Percentiles rank a stretch among this genome's conserved stretches.
These are phyloP conservation scores for Colletotrichum ledebouriae DNA, from an alignment of 2,329 filamentous ascomycete genomes.

Conservation along the genomic window DNA sequence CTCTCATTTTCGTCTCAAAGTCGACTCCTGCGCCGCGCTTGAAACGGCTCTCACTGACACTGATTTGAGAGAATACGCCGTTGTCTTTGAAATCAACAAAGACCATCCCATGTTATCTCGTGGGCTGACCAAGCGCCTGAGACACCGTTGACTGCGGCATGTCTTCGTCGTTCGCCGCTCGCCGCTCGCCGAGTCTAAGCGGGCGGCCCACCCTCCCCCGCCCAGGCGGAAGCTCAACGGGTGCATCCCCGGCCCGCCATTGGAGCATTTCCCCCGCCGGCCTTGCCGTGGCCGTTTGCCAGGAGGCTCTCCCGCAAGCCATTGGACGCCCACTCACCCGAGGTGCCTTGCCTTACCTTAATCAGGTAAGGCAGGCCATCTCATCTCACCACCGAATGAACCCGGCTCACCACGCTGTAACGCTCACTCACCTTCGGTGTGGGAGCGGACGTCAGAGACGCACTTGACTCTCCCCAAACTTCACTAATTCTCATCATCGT, in stretches of 20 bases:
- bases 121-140: neutral
- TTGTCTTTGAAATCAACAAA: neutral
- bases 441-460: conserved; percentile 14
- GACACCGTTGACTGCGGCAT: conserved; percentile 7
- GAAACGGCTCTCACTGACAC: neutral
- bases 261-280: conserved; percentile 8
- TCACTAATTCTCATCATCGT: neutral
- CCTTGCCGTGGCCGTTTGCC: neutral
- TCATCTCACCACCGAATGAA: too few relatives aligned
- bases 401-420: neutral
- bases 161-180: conserved; percentile 8
- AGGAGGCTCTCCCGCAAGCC: neutral
- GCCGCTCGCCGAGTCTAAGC: conserved; percentile 18
- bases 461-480: neutral
- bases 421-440: conserved; percentile 27
- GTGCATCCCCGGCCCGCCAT: conserved; percentile 26
- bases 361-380: too few relatives aligned
- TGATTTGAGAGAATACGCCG: conserved; percentile 3
- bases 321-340: conserved; percentile 12
- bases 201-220: neutral
- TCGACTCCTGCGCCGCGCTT: neutral
- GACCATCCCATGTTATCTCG: too few relatives aligned
- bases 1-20: neutral
- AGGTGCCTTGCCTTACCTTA: neutral
- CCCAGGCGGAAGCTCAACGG: conserved; percentile 21